Evolutionary conservation across 495 filamentous ascomycete species (phyloP).

Genomic region (Penicillium diatomitis): DNA sequence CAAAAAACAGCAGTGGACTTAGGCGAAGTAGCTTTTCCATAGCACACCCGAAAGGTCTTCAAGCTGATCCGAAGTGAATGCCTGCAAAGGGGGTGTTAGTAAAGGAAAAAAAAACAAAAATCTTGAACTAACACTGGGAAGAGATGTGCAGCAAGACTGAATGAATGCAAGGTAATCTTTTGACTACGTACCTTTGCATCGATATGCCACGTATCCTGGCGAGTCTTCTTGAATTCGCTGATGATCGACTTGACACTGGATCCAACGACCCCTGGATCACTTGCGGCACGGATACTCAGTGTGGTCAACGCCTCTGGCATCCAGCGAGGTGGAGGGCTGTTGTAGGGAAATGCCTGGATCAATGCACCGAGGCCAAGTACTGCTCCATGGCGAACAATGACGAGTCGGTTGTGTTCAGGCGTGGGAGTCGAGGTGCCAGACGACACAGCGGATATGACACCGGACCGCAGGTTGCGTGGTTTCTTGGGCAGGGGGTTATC

Average conservation of each 20-base stretch:
- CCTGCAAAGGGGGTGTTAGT: slow-evolving; percentile 45
- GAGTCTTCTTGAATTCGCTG: slow-evolving; percentile 98
- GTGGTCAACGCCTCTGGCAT: slow-evolving; percentile 87
- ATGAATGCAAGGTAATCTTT: neutral
- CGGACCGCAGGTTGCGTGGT: slow-evolving; percentile 31
- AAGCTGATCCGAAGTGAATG: slow-evolving; percentile 83
- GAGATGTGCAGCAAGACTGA: no score
- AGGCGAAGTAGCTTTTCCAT: slow-evolving; percentile 99
- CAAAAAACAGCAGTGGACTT: slow-evolving; percentile 3
- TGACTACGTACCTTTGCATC: slow-evolving; percentile 76
- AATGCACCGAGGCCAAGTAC: slow-evolving; percentile 87
- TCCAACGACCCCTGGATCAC: slow-evolving; percentile 84
- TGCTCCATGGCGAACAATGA: slow-evolving; percentile 78
- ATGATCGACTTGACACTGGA: slow-evolving; percentile 95
- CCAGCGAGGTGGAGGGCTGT: slow-evolving; percentile 84
- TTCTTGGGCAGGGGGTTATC: slow-evolving; percentile 83
- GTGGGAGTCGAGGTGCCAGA: slow-evolving; percentile 67
- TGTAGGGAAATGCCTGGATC: slow-evolving; percentile 95
- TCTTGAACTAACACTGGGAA: no score
- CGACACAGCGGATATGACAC: slow-evolving; percentile 32
- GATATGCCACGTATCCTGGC: slow-evolving; percentile 97
- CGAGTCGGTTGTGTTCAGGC: slow-evolving; percentile 70
- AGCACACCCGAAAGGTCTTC: slow-evolving; percentile 94
- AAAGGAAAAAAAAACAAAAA: neutral
- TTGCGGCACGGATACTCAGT: slow-evolving; percentile 74